phyloP scores from a whole-genome alignment of 2,329 filamentous ascomycete species.

The Aspergillus novofumigatus region DNA sequence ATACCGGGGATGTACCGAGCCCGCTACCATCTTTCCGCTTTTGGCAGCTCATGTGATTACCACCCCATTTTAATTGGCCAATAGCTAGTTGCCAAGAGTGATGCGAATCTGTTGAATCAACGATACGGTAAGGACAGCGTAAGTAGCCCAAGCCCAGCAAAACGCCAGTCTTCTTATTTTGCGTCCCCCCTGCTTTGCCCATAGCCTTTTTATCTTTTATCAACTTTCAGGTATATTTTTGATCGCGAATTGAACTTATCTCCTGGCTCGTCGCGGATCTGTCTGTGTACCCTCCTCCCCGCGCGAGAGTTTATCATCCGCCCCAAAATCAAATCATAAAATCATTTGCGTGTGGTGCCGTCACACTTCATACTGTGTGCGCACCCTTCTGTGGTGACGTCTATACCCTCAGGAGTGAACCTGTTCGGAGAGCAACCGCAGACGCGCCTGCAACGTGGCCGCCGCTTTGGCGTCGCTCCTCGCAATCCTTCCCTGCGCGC shows the following conservation, averaged over 20 bases:
- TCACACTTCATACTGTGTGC: background rate
- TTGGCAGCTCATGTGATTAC: background rate
- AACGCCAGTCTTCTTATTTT: constrained; percentile 8
- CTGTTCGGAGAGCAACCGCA: constrained; percentile 4
- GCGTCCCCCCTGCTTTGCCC: constrained; percentile 13
- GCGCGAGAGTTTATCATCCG: constrained; percentile 1
- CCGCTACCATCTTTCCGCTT: constrained; percentile 3
- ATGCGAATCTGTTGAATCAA: background rate
- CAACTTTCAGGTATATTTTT: constrained; percentile 3
- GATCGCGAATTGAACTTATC: constrained; percentile 7
- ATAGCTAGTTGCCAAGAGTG: background rate
- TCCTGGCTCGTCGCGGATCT: constrained; percentile 12
- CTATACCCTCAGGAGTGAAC: constrained; percentile 8
- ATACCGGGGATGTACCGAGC: constrained; percentile 17
- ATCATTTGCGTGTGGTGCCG: background rate
- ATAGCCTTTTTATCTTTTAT: constrained; percentile 9
- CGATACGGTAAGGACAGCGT: background rate
- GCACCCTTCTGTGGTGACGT: constrained; percentile 18
- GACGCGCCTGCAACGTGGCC: constrained; percentile 46
- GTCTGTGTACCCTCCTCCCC: constrained; percentile 1
- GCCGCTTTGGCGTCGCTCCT: constrained; percentile 32
- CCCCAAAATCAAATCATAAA: constrained; percentile 2
- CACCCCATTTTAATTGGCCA: background rate
- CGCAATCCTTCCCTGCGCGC: constrained; percentile 10
- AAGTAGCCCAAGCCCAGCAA: background rate